phyloP scores from a whole-genome alignment of 768 basidiomycete species.

The Tylopilus plumbeoviolaceoides region DNA sequence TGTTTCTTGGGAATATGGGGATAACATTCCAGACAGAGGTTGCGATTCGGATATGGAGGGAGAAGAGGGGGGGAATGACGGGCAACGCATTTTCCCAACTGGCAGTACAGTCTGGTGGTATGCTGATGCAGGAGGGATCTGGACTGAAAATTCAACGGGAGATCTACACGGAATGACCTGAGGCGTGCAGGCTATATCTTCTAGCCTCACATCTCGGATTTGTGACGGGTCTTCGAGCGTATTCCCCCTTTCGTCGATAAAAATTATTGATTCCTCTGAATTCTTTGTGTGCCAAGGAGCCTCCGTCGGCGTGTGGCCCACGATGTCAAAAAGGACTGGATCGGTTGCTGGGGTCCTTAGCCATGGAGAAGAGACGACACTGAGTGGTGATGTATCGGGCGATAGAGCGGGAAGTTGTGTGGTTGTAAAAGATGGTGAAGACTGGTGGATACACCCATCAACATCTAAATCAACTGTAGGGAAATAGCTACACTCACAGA shows the following conservation, averaged over 20 bases:
- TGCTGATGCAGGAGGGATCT: background rate
- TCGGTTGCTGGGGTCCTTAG: slow-evolving; percentile 16
- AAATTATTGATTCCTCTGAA: background rate
- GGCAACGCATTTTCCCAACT: no score
- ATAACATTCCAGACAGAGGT: background rate
- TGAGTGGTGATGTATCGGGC: slow-evolving; percentile 23
- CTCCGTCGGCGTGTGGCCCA: background rate
- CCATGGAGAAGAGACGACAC: slow-evolving; percentile 19
- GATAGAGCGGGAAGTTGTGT: slow-evolving; percentile 18
- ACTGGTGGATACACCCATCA: slow-evolving; percentile 9
- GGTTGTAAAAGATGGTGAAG: background rate
- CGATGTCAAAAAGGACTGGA: background rate
- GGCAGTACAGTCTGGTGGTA: no score
- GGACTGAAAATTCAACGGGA: background rate
- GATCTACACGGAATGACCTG: background rate
- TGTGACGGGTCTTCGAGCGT: slow-evolving; percentile 12
- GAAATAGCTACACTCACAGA: slow-evolving; percentile 11
- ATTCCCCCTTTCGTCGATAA: slow-evolving; percentile 16
- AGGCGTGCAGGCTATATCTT: slow-evolving; percentile 20
- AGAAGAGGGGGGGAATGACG: background rate
- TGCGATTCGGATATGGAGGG: background rate
- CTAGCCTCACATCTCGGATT: slow-evolving; percentile 8
- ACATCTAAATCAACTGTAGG: background rate
- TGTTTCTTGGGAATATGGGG: background rate
- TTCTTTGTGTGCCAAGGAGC: background rate